Conservation (phyloP, 163 green algal genomes). For the Chlorella variabilis region DNA sequence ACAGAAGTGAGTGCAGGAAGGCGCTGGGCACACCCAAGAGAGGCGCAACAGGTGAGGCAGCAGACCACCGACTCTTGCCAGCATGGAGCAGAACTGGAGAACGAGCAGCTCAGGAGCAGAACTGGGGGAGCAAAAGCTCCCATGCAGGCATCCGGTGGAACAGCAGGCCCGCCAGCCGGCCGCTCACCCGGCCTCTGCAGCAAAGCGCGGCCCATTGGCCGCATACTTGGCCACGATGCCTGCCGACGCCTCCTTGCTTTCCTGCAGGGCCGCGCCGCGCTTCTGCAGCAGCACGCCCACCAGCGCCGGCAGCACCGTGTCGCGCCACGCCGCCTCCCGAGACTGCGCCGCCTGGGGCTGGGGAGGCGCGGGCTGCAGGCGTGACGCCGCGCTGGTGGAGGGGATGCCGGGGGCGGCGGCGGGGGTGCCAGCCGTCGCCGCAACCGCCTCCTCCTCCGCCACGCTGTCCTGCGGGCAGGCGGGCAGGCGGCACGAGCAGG, state of each 20-base stretch:
- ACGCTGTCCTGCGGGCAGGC: neutral
- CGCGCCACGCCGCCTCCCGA: conserved; percentile 4
- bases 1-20: no score
- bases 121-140: no score
- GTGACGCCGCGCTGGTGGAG: neutral
- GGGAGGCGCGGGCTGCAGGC: neutral
- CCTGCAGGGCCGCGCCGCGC: conserved; percentile 5
- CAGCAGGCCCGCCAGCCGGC: no score
- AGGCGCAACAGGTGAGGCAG: no score
- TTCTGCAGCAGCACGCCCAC: conserved; percentile 8
- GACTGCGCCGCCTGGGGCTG: neutral
- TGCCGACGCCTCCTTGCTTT: conserved; percentile 28
- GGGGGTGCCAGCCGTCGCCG: neutral
- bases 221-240: conserved; percentile 10
- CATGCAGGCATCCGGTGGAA: no score
- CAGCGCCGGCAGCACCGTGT: conserved; percentile 23
- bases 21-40: no score
- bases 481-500: neutral
- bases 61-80: no score
- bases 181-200: neutral
- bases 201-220: neutral
- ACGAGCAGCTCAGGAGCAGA: no score
- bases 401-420: neutral
- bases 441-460: neutral
- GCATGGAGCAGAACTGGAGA: no score